These are phyloP conservation scores for Bonia amplexicaulis DNA, from an alignment of 176 grass and related monocot species.

Conservation along the genomic window DNA sequence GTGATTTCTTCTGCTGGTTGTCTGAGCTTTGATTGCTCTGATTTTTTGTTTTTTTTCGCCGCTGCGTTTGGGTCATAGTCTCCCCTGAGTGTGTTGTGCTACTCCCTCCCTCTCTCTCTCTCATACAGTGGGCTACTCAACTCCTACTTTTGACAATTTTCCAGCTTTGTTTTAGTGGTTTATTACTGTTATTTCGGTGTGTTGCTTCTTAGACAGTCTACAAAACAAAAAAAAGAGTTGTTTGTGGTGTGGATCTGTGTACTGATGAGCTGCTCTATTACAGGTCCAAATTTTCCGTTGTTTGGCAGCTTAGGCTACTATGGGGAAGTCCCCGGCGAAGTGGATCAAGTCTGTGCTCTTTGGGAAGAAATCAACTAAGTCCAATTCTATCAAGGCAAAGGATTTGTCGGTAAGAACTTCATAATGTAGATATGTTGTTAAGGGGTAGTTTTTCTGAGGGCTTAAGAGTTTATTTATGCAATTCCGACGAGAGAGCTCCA, in stretches of 20 bases:
- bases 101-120: no score
- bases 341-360: constrained; percentile 89
- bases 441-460: not conserved
- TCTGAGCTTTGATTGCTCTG: not conserved
- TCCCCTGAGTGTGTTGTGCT: no score
- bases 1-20: not conserved
- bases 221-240: not conserved
- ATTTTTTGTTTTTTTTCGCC: not conserved
- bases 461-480: not conserved
- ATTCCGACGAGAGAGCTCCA: not conserved
- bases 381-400: constrained; percentile 46
- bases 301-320: constrained; percentile 5
- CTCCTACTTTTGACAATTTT: not conserved
- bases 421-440: not conserved
- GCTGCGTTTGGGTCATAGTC: not conserved
- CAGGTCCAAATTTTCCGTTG: not conserved
- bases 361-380: constrained; percentile 76
- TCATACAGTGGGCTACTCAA: not conserved
- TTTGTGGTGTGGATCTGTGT: constrained; percentile 14
- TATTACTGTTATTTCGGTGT: not conserved
- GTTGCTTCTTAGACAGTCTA: not conserved
- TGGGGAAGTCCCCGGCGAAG: constrained; percentile 88
- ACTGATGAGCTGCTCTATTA: not conserved
- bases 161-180: not conserved
- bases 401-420: constrained; percentile 34